Percentiles rank a stretch among this genome's conserved stretches.
Evolutionary conservation across 495 filamentous ascomycete species (phyloP).

Genomic region (Aeminium ludgeri): DNA sequence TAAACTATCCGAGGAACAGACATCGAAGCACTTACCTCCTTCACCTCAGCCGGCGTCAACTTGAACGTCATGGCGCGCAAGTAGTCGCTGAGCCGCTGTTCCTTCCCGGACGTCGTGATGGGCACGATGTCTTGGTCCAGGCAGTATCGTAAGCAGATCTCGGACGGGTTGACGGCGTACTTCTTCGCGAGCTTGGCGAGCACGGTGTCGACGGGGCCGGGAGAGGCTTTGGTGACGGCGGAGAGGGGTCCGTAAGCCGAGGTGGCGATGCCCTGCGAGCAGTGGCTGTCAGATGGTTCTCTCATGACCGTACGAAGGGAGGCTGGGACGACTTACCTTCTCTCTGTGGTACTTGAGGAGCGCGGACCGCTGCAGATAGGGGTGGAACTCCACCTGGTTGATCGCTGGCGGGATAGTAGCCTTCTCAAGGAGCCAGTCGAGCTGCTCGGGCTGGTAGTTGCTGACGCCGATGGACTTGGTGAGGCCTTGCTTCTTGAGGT

Average conservation of each 20-base stretch:
- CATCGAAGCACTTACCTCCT: slow-evolving; percentile 35
- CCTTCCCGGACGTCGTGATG: slow-evolving; percentile 59
- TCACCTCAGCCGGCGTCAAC: slow-evolving; percentile 52
- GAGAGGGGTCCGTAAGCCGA: slow-evolving; percentile 54
- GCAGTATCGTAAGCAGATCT: slow-evolving; percentile 60
- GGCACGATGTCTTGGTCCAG: slow-evolving; percentile 64
- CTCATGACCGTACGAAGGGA: too few species aligned
- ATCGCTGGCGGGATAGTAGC: slow-evolving; percentile 47
- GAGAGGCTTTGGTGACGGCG: slow-evolving; percentile 44
- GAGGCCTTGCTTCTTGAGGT: slow-evolving; percentile 50
- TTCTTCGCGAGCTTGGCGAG: slow-evolving; percentile 49
- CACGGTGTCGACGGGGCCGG: slow-evolving; percentile 50
- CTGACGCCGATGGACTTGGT: slow-evolving; percentile 70
- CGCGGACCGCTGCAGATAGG: slow-evolving; percentile 63
- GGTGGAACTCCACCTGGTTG: slow-evolving; percentile 84
- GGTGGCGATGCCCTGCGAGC: slow-evolving; percentile 45
- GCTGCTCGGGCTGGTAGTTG: slow-evolving; percentile 53
- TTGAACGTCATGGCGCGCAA: slow-evolving; percentile 47
- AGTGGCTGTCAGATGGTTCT: background rate
- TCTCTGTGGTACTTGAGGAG: slow-evolving; percentile 48
- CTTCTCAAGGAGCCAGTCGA: slow-evolving; percentile 50
- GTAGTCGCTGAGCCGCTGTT: slow-evolving; percentile 51
- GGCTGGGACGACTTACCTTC: slow-evolving; percentile 4
- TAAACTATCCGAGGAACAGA: slow-evolving; percentile 7
- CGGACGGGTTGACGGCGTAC: slow-evolving; percentile 55